Conservation (phyloP, 2,329 filamentous ascomycete species). For the Pseudocercospora cruenta region DNA sequence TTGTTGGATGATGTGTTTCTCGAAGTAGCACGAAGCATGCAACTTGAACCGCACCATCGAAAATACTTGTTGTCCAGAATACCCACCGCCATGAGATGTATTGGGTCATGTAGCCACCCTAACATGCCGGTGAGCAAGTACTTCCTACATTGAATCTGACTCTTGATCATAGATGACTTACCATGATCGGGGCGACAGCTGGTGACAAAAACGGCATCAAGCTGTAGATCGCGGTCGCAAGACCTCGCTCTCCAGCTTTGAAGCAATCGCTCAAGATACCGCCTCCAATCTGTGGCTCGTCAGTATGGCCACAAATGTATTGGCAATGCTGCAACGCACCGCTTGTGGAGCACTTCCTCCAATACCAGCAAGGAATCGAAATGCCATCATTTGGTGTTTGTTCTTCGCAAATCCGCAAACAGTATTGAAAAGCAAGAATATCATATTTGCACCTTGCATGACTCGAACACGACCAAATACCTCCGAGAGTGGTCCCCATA, state of each 20-base stretch:
- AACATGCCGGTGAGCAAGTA: no score
- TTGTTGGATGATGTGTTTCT: constrained; percentile 67
- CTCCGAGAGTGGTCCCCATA: constrained; percentile 37
- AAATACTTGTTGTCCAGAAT: constrained; percentile 82
- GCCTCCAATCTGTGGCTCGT: constrained; percentile 27
- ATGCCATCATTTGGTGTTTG: constrained; percentile 37
- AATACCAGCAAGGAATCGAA: constrained; percentile 38
- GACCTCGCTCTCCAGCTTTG: constrained; percentile 35
- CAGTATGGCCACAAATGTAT: constrained; percentile 19
- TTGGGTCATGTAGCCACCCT: constrained; percentile 63
- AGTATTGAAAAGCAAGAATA: constrained; percentile 38
- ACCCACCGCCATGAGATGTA: constrained; percentile 75
- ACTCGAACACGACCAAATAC: constrained; percentile 37
- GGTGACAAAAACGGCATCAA: constrained; percentile 37
- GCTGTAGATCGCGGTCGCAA: constrained; percentile 37
- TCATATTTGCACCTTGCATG: constrained; percentile 37
- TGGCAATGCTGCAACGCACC: constrained; percentile 17
- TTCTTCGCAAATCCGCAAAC: constrained; percentile 39
- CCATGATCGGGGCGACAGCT: constrained; percentile 60
- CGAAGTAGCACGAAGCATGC: constrained; percentile 68
- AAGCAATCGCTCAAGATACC: constrained; percentile 38
- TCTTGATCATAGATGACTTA: no score
- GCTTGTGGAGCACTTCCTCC: constrained; percentile 39
- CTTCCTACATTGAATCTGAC: no score
- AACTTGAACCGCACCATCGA: constrained; percentile 69